phyloP scores from a whole-genome alignment of 768 basidiomycete genomes.

The Pleurotus sapidus region DNA sequence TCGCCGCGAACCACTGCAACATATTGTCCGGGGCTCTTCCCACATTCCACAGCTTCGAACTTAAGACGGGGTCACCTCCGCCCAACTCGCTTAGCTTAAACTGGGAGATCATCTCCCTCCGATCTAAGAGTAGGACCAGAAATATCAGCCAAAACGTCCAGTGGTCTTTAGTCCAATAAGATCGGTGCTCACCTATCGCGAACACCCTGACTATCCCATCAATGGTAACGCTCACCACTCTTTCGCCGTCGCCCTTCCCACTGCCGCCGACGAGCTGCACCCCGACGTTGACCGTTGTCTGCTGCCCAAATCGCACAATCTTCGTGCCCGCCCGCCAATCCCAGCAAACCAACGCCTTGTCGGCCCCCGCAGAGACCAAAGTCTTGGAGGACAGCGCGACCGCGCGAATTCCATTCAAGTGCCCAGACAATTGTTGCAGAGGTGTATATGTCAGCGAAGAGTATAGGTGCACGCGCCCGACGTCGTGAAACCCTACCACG shows the following conservation, averaged over 20 bases:
- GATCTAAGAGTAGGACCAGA: conserved; percentile 21
- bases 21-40: conserved; percentile 83
- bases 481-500: conserved; percentile 90
- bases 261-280: conserved; percentile 60
- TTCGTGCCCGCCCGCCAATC: conserved; percentile 89
- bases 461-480: conserved; percentile 88
- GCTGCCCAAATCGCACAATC: conserved; percentile 88
- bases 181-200: conserved; percentile 69
- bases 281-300: conserved; percentile 89
- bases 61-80: conserved; percentile 61
- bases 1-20: conserved; percentile 94
- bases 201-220: conserved; percentile 90
- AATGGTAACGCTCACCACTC: conserved; percentile 88
- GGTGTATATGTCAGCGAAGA: conserved; percentile 83
- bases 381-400: conserved; percentile 84
- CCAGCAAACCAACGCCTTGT: conserved; percentile 81
- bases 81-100: conserved; percentile 84
- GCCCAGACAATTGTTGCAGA: conserved; percentile 79
- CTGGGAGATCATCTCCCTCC: conserved; percentile 89
- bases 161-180: neutral
- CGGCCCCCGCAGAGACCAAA: conserved; percentile 81
- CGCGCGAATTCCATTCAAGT: conserved; percentile 87
- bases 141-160: neutral
- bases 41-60: conserved; percentile 69
- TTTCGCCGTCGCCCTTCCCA: conserved; percentile 57